A percentile compares a stretch with the other conserved stretches of the same genome.
Evolutionary conservation across 306 rosid genomes (phyloP).

Genomic region (Mimosa pudica): DNA sequence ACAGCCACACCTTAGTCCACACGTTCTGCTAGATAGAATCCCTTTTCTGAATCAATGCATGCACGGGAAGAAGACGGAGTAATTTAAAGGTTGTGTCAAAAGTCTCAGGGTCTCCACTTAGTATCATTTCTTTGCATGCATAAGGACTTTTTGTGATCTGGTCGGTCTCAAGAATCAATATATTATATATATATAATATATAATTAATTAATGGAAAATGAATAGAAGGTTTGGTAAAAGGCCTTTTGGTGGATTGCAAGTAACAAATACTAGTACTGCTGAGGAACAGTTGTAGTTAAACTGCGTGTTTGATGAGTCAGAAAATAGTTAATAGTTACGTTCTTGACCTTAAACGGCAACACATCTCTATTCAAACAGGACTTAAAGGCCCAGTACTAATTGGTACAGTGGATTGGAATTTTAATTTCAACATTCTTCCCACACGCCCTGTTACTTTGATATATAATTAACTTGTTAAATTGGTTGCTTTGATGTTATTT

Average conservation of each 20-base stretch:
- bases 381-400: neutral
- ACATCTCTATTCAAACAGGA: neutral
- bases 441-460: neutral
- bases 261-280: neutral
- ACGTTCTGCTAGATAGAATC: neutral
- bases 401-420: neutral
- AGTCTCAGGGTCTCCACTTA: neutral
- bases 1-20: neutral
- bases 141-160: neutral
- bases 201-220: neutral
- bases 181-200: no score
- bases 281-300: neutral
- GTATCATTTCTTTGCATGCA: neutral
- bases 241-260: slow-evolving; percentile 10
- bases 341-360: neutral
- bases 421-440: neutral
- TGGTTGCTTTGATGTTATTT: neutral
- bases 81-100: neutral
- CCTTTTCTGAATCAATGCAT: neutral
- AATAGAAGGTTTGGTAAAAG: neutral
- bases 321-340: slow-evolving; percentile 7
- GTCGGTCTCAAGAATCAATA: neutral
- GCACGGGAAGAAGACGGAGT: neutral
- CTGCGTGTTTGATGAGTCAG: neutral
- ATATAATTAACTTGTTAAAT: neutral